Evolutionary conservation across 192 early-diverging fungal species (phyloP), one percentile per base, ranked within the genome.

Genomic region (Haplosporangium gracile): DNA sequence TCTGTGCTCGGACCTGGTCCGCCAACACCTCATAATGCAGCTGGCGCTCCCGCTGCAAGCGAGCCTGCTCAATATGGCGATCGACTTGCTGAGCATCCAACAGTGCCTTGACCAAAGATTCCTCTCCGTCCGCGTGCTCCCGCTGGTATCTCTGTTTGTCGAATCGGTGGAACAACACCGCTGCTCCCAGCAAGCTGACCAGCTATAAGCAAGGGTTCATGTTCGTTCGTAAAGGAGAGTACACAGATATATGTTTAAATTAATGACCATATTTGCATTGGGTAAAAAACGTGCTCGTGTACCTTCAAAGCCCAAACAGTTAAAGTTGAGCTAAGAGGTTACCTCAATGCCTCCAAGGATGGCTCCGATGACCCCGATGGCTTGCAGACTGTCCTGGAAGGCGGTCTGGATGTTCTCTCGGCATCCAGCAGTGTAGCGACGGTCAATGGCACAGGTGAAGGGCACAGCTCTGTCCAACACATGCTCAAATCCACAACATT

Each of bases 401-500:
- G 87, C 74, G 0, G 87, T 83, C 39, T 83, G 82, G 22, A 88
- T 82, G 47, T 70, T 83, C 71, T 88, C 87, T 16, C 87, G 87
- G 40, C 87, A 88, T 45, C 82, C 81, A 18, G 75, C 26, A 40
- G 77, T 78, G n/a, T 71, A 83, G 36, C 75, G 78, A 16, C 63
- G 70, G 68, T 88, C 81, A 3, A 88, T 29, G 3, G 82, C 78
- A 45, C 87, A 88, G 9, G 81, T 77, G 43, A 81, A 9, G 5
- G 87, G 87, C 2, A 88, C 82, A 24, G 87, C 51, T 32, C 87
- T 75, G 73, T 88, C 87, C 29, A 88, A 26, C 24, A 83, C 75
- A 75, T 83, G 77, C 34, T 82, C 80, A 77, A 83, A 88, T 73
- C 87, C 87, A 70, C 87, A 88, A 78, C 87, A 88, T 77, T 88